A percentile compares a stretch with the other conserved stretches of the same genome.
These are phyloP conservation scores for Diplodia sapinea DNA, from an alignment of 2,329 filamentous ascomycete genomes.

Conservation along the genomic window DNA sequence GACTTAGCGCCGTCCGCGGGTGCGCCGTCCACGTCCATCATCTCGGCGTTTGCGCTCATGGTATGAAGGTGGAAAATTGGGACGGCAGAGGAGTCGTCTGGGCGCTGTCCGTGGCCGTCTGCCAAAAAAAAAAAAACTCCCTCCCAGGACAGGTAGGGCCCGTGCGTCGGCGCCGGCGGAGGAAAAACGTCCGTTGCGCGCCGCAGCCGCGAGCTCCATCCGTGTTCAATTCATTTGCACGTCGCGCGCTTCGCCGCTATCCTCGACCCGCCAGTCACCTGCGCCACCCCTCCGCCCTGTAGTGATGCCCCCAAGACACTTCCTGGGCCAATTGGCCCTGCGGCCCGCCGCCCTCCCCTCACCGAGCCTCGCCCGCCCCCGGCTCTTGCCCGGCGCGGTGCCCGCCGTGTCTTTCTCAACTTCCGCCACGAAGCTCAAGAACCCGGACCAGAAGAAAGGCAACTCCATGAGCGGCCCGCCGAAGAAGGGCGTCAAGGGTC, in stretches of 20 bases:
- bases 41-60: slow-evolving; percentile 41
- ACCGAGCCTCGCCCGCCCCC: slow-evolving; percentile 33
- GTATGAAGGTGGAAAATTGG: not conserved
- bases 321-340: slow-evolving; percentile 26
- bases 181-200: slow-evolving; percentile 29
- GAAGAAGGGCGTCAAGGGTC: slow-evolving; percentile 47
- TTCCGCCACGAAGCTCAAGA: slow-evolving; percentile 40
- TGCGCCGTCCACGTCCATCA: slow-evolving; percentile 39
- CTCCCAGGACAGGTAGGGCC: not conserved
- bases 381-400: slow-evolving; percentile 28
- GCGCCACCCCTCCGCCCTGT: not conserved
- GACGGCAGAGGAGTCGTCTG: too few species aligned
- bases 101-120: not conserved
- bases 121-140: slow-evolving; percentile 22
- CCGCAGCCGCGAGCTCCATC: slow-evolving; percentile 6
- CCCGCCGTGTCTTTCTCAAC: slow-evolving; percentile 43
- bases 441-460: slow-evolving; percentile 38
- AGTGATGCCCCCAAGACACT: slow-evolving; percentile 40
- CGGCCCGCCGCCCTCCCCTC: slow-evolving; percentile 38
- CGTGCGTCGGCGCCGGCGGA: slow-evolving; percentile 21
- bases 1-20: slow-evolving; percentile 2
- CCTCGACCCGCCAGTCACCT: slow-evolving; percentile 4
- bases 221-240: not conserved
- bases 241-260: slow-evolving; percentile 9
- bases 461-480: slow-evolving; percentile 40